phyloP scores from a whole-genome alignment of 75 land plant genomes.

The Chamaecyparis obtusa region DNA sequence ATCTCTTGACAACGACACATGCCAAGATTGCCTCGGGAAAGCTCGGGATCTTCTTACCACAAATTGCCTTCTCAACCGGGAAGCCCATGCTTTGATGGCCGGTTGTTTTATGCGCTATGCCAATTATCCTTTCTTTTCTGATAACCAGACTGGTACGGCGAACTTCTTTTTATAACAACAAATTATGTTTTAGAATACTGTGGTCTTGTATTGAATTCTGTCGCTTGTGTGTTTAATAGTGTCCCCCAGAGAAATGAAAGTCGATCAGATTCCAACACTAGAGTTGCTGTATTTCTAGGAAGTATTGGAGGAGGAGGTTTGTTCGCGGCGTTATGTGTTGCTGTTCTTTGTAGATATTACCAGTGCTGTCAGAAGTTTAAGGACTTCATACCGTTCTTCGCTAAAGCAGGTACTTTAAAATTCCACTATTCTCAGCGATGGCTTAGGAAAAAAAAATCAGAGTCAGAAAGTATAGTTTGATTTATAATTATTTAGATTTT shows the following conservation, averaged over 20 bases:
- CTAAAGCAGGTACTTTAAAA: neutral
- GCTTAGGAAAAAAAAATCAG: too few species aligned
- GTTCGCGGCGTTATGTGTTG: neutral
- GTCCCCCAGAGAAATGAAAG: neutral
- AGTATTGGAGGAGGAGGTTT: neutral
- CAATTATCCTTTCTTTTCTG: slow-evolving; percentile 6
- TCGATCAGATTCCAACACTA: neutral
- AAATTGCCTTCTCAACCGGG: slow-evolving; percentile 16
- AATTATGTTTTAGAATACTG: neutral
- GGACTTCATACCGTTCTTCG: neutral
- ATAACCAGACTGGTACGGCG: neutral
- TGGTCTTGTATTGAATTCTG: neutral
- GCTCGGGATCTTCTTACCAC: slow-evolving; percentile 8
- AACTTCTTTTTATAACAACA: neutral
- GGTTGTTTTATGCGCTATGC: slow-evolving; percentile 41
- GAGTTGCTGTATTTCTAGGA: neutral
- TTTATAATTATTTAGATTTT: too few species aligned
- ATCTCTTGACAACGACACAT: slow-evolving; percentile 7
- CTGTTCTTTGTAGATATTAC: neutral
- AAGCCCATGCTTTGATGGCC: slow-evolving; percentile 33
- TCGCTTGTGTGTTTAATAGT: neutral
- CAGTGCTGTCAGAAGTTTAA: neutral
- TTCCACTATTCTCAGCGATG: too few species aligned
- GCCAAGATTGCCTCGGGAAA: slow-evolving; percentile 15
- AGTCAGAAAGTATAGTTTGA: too few species aligned